Evolutionary conservation across 2,329 filamentous ascomycete species (phyloP).

Genomic region (Colletotrichum neosansevieriae): DNA sequence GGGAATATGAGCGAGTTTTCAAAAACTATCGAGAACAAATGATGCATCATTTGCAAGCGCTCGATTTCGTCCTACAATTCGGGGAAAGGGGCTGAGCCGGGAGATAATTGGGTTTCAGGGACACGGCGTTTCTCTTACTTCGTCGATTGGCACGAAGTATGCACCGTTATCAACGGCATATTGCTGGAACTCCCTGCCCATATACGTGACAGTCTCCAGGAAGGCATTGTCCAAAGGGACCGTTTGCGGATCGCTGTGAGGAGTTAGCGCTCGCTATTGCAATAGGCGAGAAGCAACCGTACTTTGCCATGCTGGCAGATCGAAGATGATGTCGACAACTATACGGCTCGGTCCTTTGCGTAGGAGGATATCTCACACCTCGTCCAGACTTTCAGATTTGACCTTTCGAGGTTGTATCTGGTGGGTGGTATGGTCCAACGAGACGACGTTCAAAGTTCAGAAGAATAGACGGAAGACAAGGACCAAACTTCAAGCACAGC

Average conservation of each 20-base stretch:
- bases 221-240: constrained; percentile 68
- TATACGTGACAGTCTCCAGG: constrained; percentile 68
- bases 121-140: constrained; percentile 64
- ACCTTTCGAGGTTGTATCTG: constrained; percentile 9
- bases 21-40: constrained; percentile 72
- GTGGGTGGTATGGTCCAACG: constrained; percentile 10
- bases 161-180: constrained; percentile 73
- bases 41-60: constrained; percentile 73
- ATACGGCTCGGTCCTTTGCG: not conserved
- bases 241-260: constrained; percentile 59
- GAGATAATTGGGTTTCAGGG: not conserved
- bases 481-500: constrained; percentile 20
- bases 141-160: constrained; percentile 78
- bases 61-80: constrained; percentile 72
- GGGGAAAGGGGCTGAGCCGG: constrained; percentile 17
- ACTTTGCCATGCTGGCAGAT: constrained; percentile 38
- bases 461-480: constrained; percentile 14
- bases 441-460: constrained; percentile 15
- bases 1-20: constrained; percentile 77
- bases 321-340: not conserved
- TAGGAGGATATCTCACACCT: not conserved
- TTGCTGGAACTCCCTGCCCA: constrained; percentile 75
- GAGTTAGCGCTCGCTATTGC: constrained; percentile 43
- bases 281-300: constrained; percentile 10
- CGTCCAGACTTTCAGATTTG: not conserved